phyloP scores from a whole-genome alignment of 2,329 filamentous ascomycete genomes.

The Coleophoma crateriformis region DNA sequence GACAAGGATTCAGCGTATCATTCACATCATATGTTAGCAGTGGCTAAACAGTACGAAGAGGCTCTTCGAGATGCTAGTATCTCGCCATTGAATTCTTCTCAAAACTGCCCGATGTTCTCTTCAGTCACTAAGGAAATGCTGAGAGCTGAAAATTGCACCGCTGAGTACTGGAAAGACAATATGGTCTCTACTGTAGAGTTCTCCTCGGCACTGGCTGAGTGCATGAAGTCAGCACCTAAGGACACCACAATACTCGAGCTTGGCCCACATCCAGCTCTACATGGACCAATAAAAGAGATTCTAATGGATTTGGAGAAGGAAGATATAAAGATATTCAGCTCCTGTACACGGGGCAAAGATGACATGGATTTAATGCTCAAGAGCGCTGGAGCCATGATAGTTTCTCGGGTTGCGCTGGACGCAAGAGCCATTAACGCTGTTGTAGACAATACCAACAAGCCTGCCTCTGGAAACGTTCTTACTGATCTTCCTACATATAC shows the following conservation, averaged over 20 bases:
- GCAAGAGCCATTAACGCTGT: not conserved
- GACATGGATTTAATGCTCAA: not conserved
- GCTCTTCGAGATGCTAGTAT: not conserved
- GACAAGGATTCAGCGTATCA: conserved; percentile 28
- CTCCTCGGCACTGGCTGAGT: conserved; percentile 20
- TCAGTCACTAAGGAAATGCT: not conserved
- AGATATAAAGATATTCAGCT: conserved; percentile 1
- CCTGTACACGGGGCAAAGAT: conserved; percentile 2
- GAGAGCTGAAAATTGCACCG: not conserved
- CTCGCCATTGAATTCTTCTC: not conserved
- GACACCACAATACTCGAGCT: not conserved
- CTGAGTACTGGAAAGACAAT: conserved; percentile 38
- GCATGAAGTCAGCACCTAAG: not conserved
- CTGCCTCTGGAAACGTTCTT: not conserved
- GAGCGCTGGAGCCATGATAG: conserved; percentile 1
- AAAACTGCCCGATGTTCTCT: not conserved
- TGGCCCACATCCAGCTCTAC: conserved; percentile 2
- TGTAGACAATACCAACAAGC: not conserved
- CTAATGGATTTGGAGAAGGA: not conserved
- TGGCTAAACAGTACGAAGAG: conserved; percentile 2
- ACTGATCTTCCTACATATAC: conserved; percentile 39
- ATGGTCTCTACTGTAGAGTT: conserved; percentile 37
- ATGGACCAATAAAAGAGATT: conserved; percentile 3
- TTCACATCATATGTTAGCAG: conserved; percentile 30
- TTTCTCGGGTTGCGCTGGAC: not conserved